Base-by-base conservation (phyloP, 305 asterid genomes). In the Fraxinus paxiana region DNA sequence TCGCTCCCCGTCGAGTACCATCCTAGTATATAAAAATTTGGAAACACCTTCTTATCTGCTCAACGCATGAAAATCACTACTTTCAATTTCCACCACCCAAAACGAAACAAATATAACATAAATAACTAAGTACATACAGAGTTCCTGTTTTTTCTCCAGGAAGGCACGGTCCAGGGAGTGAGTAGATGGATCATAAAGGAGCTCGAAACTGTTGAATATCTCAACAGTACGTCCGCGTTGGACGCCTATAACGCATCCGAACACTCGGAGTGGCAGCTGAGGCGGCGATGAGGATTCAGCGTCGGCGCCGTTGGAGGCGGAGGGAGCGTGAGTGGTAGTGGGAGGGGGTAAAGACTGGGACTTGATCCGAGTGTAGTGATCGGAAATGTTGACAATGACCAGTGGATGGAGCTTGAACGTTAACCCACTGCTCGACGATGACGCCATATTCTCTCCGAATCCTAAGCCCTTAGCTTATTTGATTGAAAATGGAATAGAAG, bases 1-100 rank as follows among this genome's bases (percentile, higher is more conserved):
- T 95, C 99, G 85, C 92, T 92, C 77, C 99, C 98, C 12, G 95
- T 91, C 37, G 99, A 95, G 87, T 96, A 96, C 99, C 99, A 96
- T 83, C 99, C 99, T 33, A 96, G 89, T 17, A 92, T 84, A 80
- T 96, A 96, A 82, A 91, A 96, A 76, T 94, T 87, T 6, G 99
- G 98, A 72, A 94, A 95, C 84, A 96, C 99, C 89, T 96, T 96
- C 89, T 96, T 96, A 89, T 94, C 98, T 95, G 93, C 79, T 70
- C 85, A 88, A 38, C 30, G 30, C 17, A 63, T 61, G 54, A 71
- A 83, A 78, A 75, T 9, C 51, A 48, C 13, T 22, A 28, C 37
- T 1, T 7, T 5, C 30, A 9, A 37, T 22, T 65, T 26, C 54
- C 51, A 41, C 18, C 74, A 54, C 76, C 43, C 20, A 65, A 65